Evolutionary conservation across 139 green algal genomes (phyloP), one percentile per base, ranked within the genome.

Genomic region (Coelastrella sp.): DNA sequence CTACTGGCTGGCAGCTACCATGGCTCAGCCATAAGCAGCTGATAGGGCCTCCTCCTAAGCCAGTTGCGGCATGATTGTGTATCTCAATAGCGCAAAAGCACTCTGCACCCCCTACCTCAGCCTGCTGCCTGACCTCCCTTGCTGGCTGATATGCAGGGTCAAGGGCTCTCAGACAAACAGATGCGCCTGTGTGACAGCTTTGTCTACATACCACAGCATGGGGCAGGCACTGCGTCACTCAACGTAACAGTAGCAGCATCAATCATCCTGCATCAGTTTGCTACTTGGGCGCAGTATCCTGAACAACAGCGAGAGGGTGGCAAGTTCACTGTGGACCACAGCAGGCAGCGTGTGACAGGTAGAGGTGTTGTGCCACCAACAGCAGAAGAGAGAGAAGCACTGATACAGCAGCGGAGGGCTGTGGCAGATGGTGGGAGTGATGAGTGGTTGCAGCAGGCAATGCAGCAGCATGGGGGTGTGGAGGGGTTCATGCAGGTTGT

Each of bases 261-360:
- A 68, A 99, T 99, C 27, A 96, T 99, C 27, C 94, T 99, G 75
- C 98, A 99, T 78, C 96, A 98, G 86, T 99, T 98, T 94, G 96
- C 96, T 6, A 4, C 95, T 0, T 99, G 96, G 96, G 96, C 97
- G 12, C 90, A 88, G 8, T 98, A 96, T 87, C 35, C 56, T 4
- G 97, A 99, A 92, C 90, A 92, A 6, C 61, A 85, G 22, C 92
- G 97, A 1, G 75, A 95, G n/a, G 96, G 96, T 9, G 82, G 87
- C 61, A 99, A 99, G 88, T 99, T 96, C 87, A 86, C 94, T 22
- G 94, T 99, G 8, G 96, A 68, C 7, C 89, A 94, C 5, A 75
- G 91, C 35, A 94, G 93, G 7, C 75, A 84, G 60, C 85, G 94
- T 14, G 95, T 92, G 0, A 87, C 8, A 10, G 73, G 88, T 0